Base-by-base conservation (phyloP, 2,329 filamentous ascomycete species). In the Talaromyces sp. region DNA sequence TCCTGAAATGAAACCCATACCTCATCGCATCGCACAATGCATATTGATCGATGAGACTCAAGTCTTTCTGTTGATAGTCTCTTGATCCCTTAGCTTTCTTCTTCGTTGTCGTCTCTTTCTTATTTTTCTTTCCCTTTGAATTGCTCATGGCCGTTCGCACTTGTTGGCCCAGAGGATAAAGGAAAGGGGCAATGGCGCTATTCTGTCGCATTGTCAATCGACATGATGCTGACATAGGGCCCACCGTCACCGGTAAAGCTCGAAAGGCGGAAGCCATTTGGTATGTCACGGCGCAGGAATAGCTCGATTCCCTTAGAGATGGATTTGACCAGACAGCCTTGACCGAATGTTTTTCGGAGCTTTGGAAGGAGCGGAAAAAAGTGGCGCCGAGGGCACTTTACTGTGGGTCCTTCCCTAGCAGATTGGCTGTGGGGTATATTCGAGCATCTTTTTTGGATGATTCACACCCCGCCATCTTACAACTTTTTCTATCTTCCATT, bases 21-120 rank as follows among this genome's bases (percentile, higher is more conserved):
- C 93, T 87, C 87, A 99, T 95, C 16, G 95, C 96, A 82, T 99
- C 95, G 70, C 92, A 90, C 37, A 99, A 83, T 0, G 92, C 87
- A 74, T 90, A 97, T 73, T 91, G 89, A 41, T 92, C 83, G 50
- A 87, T 85, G 68, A 87, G 82, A 67, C 85, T 85, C 68, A 94
- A 77, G 68, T 88, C 82, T 68, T 84, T 83, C 65, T 84, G 82
- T 68, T 87, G 84, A 75, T 88, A 93, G 37, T 87, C 85, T 68
- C 85, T 87, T 67, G 85, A 87, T 11, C 85, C 83, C 79, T 91
- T 92, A 73, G 87, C 85, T 61, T 83, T 79, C 71, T 84, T 82
- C 77, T 84, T 88, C 4, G 64, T 88, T 2, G 64, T 10, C 19
- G 50, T 33, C 10, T 59, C 62, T 22, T 65, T 52, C 78, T 86